Conservation (phyloP, 371 early-diverging fungal genomes). For the Funneliformis caledonium region DNA sequence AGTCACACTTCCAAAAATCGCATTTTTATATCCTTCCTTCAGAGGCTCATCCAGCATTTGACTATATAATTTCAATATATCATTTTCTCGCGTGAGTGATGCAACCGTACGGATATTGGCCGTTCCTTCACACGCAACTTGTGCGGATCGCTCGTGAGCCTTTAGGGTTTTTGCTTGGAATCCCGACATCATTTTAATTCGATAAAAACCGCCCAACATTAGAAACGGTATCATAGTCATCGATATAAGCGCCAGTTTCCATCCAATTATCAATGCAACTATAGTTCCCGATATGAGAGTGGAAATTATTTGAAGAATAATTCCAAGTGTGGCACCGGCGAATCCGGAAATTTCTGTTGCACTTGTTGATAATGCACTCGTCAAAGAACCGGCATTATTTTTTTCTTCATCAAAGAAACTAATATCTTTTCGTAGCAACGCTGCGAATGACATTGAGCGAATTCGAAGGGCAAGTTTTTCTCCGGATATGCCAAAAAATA, state of each 20-base stretch:
- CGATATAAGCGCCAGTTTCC: constrained; percentile 72
- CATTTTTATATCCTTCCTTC: constrained; percentile 58
- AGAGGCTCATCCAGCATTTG: constrained; percentile 66
- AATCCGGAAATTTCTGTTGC: constrained; percentile 67
- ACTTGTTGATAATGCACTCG: constrained; percentile 81
- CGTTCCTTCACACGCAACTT: constrained; percentile 85
- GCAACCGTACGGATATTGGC: constrained; percentile 89
- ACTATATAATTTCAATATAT: constrained; percentile 61
- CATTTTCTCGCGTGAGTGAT: constrained; percentile 75
- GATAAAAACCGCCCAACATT: neutral
- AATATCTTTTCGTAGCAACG: constrained; percentile 81
- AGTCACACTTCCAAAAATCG: constrained; percentile 58
- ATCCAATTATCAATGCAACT: constrained; percentile 69
- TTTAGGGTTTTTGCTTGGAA: constrained; percentile 58
- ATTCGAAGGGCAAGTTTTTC: constrained; percentile 67
- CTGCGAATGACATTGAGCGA: constrained; percentile 60
- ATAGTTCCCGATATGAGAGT: constrained; percentile 44
- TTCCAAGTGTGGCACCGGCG: constrained; percentile 43
- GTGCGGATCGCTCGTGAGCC: constrained; percentile 70
- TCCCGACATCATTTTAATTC: constrained; percentile 33
- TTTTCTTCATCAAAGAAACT: constrained; percentile 84
- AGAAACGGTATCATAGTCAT: constrained; percentile 58
- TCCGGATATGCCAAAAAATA: constrained; percentile 56
- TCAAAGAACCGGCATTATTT: constrained; percentile 81
- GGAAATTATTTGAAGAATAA: constrained; percentile 36